phyloP scores from a whole-genome alignment of 1,284 basidiomycete species.

The Crepidotus sp. region DNA sequence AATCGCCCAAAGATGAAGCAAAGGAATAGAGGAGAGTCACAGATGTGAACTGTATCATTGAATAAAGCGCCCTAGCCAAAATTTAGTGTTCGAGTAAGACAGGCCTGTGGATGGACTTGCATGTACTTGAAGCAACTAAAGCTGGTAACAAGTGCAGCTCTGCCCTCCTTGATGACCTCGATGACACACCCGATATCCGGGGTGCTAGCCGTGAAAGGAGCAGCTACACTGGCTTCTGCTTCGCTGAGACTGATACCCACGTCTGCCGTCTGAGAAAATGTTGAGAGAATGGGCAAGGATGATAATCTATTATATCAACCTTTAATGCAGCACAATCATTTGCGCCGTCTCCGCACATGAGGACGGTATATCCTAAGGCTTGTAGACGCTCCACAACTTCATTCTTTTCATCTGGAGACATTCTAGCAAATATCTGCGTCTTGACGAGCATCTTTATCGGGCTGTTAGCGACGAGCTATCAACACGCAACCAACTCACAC shows the following conservation, averaged over 20 bases:
- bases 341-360: constrained; percentile 98
- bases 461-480: constrained; percentile 2
- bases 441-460: constrained; percentile 88
- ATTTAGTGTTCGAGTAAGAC: constrained; percentile 9
- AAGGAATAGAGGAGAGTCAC: constrained; percentile 94
- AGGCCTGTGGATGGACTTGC: constrained; percentile 41
- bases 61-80: constrained; percentile 69
- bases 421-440: constrained; percentile 93
- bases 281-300: too few relatives aligned
- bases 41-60: constrained; percentile 83
- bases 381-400: constrained; percentile 96
- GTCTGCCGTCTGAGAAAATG: constrained; percentile 61
- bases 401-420: constrained; percentile 99
- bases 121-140: constrained; percentile 99
- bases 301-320: constrained; percentile 7
- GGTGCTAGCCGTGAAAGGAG: constrained; percentile 90
- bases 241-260: constrained; percentile 96
- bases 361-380: constrained; percentile 87
- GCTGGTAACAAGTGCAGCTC: constrained; percentile 92
- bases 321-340: constrained; percentile 99
- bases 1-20: constrained; percentile 93
- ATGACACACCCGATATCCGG: constrained; percentile 96
- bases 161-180: constrained; percentile 93
- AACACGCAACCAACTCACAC: constrained; percentile 43
- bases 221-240: constrained; percentile 98